Base-by-base conservation (phyloP, 805 yeast genomes). In the Nakazawaea anatomiae region DNA sequence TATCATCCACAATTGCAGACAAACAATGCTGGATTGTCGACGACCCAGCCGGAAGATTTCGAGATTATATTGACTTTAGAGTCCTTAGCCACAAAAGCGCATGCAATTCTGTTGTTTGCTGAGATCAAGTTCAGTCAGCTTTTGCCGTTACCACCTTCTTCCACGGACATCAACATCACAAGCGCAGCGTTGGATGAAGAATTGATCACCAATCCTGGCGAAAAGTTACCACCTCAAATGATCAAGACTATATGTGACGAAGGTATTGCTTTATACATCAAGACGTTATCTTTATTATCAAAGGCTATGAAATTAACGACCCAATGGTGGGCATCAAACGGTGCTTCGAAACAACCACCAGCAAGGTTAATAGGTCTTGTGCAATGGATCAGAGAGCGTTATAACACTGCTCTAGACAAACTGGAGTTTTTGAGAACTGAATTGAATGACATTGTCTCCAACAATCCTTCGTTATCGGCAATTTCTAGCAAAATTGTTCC, bases 361-460 rank as follows among this genome's bases (percentile, higher is more conserved):
- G 67, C 75, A 12, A 73, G 76, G 52, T 68, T 86, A 58, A 85
- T 85, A 62, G 82, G 77, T 60, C 71, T 87, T 44, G 95, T 90
- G 10, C 97, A 94, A 68, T 90, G 97, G 96, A 83, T 89, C 6
- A 77, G 98, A 53, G 90, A 85, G 52, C 78, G 83, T 54, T 92
- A 90, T 68, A 92, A 94, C 66, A 96, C 90, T 60, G 82, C 89
- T 51, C 75, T 92, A 53, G 96, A 87, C 55, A 87, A 84, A 64
- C 97, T 97, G 0, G 97, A 92, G 60, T 82, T 79, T 59, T 77
- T 88, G 39, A 81, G 82, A 53, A 60, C 80, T 51, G 83, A 77
- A 44, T 80, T 80, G 1, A 73, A 72, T 42, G 67, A 69, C 49
- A 63, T 64, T 48, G 49, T 69, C 8, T 47, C 49, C 18, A 45